Conservation (phyloP, 768 basidiomycete species). For the Boletus vermiculosoides region DNA sequence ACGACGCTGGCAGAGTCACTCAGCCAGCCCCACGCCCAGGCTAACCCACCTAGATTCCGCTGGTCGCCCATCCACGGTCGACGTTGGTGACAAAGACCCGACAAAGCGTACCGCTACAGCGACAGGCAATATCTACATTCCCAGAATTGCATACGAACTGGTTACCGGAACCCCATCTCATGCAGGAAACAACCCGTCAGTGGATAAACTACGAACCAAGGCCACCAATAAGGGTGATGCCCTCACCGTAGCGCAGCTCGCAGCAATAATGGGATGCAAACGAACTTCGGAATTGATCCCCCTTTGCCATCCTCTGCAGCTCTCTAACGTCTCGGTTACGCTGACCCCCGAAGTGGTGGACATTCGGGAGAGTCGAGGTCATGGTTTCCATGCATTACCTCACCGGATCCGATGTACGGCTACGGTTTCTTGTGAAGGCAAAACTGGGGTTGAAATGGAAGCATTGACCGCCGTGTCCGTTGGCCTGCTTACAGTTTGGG, state of each 20-base stretch:
- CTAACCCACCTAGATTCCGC: conserved; percentile 73
- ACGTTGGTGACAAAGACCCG: conserved; percentile 60
- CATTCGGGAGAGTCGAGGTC: not conserved
- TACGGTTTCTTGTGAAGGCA: conserved; percentile 72
- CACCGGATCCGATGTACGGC: conserved; percentile 63
- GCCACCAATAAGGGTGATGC: conserved; percentile 65
- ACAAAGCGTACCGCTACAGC: conserved; percentile 75
- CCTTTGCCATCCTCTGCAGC: conserved; percentile 78
- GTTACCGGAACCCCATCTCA: conserved; percentile 36
- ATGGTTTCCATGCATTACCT: conserved; percentile 13
- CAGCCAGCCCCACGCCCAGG: conserved; percentile 3
- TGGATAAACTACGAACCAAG: conserved; percentile 46
- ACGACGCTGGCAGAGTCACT: conserved; percentile 25
- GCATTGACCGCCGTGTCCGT: conserved; percentile 82
- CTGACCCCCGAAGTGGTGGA: conserved; percentile 47
- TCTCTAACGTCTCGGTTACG: conserved; percentile 67
- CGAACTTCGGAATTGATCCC: conserved; percentile 82
- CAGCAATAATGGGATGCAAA: conserved; percentile 87
- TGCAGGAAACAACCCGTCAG: conserved; percentile 8
- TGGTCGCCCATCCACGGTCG: conserved; percentile 82
- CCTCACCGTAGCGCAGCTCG: conserved; percentile 75
- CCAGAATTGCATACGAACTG: conserved; percentile 61
- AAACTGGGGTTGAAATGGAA: conserved; percentile 93
- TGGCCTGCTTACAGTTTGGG: conserved; percentile 82
- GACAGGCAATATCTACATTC: conserved; percentile 67